A percentile compares a stretch with the other conserved stretches of the same genome.
Evolutionary conservation across 2,329 filamentous ascomycete species (phyloP).

Genomic region (Colletotrichum simmondsii): DNA sequence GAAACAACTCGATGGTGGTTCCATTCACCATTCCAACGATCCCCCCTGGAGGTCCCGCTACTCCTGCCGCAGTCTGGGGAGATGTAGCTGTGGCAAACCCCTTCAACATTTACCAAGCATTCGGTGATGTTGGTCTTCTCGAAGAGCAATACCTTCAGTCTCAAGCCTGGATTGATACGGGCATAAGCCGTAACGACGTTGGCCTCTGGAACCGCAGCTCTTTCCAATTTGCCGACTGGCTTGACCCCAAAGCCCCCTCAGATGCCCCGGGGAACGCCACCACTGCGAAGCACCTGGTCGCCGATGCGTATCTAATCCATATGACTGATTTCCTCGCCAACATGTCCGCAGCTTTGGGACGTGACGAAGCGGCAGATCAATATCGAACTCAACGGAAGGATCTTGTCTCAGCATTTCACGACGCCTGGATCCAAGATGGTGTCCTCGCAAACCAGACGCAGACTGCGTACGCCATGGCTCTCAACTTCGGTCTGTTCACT

Average conservation of each 20-base stretch:
- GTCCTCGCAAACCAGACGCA: conserved; percentile 50
- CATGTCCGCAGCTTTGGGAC: conserved; percentile 46
- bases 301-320: conserved; percentile 58
- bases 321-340: conserved; percentile 50
- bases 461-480: conserved; percentile 50
- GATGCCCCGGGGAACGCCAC: conserved; percentile 50
- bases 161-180: conserved; percentile 51
- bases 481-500: conserved; percentile 50
- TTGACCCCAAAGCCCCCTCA: conserved; percentile 57
- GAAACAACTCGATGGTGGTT: conserved; percentile 37
- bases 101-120: conserved; percentile 52
- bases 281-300: conserved; percentile 53
- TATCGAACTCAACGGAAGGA: conserved; percentile 37
- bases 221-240: conserved; percentile 58
- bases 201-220: conserved; percentile 52
- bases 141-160: conserved; percentile 51
- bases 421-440: conserved; percentile 45
- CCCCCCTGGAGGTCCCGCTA: conserved; percentile 36
- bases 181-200: conserved; percentile 44
- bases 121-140: conserved; percentile 49
- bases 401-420: conserved; percentile 42
- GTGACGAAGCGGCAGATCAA: conserved; percentile 38
- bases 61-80: conserved; percentile 52
- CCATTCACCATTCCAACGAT: conserved; percentile 44
- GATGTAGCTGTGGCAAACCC: conserved; percentile 54